Base-by-base conservation (phyloP, 805 yeast species). In the Candida pseudoglaebosa region DNA sequence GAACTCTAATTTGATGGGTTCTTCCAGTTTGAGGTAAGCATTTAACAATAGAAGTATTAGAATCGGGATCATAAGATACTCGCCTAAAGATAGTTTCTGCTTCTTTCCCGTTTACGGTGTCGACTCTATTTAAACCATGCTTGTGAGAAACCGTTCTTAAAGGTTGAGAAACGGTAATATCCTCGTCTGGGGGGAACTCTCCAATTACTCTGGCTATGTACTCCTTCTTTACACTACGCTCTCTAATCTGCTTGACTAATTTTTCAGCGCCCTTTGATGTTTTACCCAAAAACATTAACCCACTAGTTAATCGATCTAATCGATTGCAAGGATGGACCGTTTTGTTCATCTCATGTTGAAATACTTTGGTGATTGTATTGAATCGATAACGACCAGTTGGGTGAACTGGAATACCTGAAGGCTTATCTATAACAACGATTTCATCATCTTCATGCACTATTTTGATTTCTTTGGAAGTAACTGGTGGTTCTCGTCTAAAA, bases 1-100 rank as follows among this genome's bases (percentile, higher is more conserved):
- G 99, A 1, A 93, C 95, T 43, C 99, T 69, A 36, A 93, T 89
- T 57, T 91, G 99, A 59, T 91, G 99, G 0, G 97, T 88, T 54
- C 99, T 71, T 0, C 99, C 99, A 0, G 99, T 91, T 13, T 75
- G 63, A 1, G 99, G 99, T 47, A 69, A 74, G 60, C 98, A 91
- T 43, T 78, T 70, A 3, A 93, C 96, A 19, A 93, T 71, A 39
- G 87, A 78, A 5, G 80, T 71, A 30, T 71, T 54, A 1, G 84
- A 76, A 7, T 36, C 53, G 3, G 61, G 55, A 60, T 90, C 87
- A 52, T 73, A 85, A n/a, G 84, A 73, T 0, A 84, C 62, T 34
- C 85, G 69, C 41, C 58, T 65, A 61, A 91, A 93, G 10, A 67
- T 57, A 0, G 99, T 93, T 37, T 61, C 73, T 5, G 97, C 90